phyloP scores from a whole-genome alignment of 2,329 filamentous ascomycete genomes.

The Cladosporium sp. region DNA sequence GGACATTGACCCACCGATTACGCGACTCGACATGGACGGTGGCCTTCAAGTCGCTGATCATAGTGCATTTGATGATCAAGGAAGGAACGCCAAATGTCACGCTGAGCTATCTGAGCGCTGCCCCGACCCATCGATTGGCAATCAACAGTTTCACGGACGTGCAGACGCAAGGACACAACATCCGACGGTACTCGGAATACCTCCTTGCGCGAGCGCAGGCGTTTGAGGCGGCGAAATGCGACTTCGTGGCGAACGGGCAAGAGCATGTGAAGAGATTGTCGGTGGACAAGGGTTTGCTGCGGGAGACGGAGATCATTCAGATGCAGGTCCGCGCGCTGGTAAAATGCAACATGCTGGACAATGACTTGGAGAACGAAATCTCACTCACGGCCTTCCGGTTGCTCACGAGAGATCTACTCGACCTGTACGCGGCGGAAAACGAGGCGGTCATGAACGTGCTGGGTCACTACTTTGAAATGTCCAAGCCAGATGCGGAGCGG shows the following conservation, averaged over 20 bases:
- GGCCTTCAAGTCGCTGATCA: slow-evolving; percentile 95
- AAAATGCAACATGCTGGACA: slow-evolving; percentile 84
- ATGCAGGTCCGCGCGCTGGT: slow-evolving; percentile 79
- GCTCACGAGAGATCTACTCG: slow-evolving; percentile 82
- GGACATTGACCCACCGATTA: slow-evolving; percentile 80
- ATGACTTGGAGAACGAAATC: slow-evolving; percentile 93
- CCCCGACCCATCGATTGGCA: slow-evolving; percentile 71
- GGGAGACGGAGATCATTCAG: slow-evolving; percentile 89
- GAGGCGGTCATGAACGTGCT: slow-evolving; percentile 96
- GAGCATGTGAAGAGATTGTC: slow-evolving; percentile 78
- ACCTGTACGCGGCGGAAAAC: slow-evolving; percentile 91
- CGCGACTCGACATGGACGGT: slow-evolving; percentile 99
- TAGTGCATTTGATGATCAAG: slow-evolving; percentile 94
- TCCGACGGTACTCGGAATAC: slow-evolving; percentile 86
- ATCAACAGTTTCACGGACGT: slow-evolving; percentile 92
- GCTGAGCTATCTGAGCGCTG: slow-evolving; percentile 75
- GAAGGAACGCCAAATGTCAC: slow-evolving; percentile 90
- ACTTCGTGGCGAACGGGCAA: slow-evolving; percentile 83
- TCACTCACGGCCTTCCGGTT: slow-evolving; percentile 90
- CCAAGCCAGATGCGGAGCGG: slow-evolving; percentile 84
- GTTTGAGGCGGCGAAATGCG: slow-evolving; percentile 77
- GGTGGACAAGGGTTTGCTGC: slow-evolving; percentile 85
- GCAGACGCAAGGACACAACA: slow-evolving; percentile 92
- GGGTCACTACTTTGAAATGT: slow-evolving; percentile 98
- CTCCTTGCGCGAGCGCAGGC: slow-evolving; percentile 76